phyloP scores from a whole-genome alignment of 306 rosid genomes.

The Malus orientalis region DNA sequence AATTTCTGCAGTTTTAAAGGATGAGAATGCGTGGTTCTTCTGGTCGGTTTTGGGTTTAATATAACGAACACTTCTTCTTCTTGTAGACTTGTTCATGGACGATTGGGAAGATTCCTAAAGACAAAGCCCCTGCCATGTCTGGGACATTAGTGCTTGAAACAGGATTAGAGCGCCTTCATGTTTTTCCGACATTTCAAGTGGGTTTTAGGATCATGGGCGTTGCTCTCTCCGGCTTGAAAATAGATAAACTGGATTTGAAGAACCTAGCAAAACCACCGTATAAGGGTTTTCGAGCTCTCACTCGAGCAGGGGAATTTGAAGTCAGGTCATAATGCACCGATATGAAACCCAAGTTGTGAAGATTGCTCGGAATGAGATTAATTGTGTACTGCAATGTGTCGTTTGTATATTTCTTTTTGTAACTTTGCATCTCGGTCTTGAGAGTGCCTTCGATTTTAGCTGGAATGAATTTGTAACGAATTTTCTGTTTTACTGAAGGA shows the following conservation, averaged over 20 bases:
- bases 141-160: constrained; percentile 75
- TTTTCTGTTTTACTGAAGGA: background rate
- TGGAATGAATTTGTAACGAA: background rate
- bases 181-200: constrained; percentile 79
- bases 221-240: constrained; percentile 82
- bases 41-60: constrained; percentile 1
- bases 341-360: background rate
- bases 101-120: constrained; percentile 82
- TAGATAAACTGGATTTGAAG: constrained; percentile 73
- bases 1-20: background rate
- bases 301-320: constrained; percentile 78
- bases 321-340: constrained; percentile 45
- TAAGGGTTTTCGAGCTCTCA: constrained; percentile 91
- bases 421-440: background rate
- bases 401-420: constrained; percentile 4
- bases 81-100: constrained; percentile 82
- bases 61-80: background rate
- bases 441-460: background rate
- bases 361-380: background rate
- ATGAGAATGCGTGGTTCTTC: background rate
- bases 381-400: background rate
- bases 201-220: constrained; percentile 78
- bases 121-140: constrained; percentile 82
- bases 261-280: constrained; percentile 56
- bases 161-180: constrained; percentile 74